A percentile compares a stretch with the other conserved stretches of the same genome.
Conservation (phyloP, 129 eudicot genomes). For the Chrysanthemum lavandulifolium region DNA sequence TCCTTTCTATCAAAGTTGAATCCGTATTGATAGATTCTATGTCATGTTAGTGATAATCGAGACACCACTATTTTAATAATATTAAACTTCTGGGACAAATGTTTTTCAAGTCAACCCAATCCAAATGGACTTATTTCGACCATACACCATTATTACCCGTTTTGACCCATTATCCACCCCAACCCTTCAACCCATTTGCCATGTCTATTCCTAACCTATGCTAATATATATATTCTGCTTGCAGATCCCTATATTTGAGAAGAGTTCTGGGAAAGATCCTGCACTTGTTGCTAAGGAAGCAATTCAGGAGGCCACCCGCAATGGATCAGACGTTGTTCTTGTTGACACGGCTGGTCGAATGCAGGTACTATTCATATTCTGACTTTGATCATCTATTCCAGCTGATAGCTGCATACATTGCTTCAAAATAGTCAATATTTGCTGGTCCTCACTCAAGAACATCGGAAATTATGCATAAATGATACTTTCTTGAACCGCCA, state of each 20-base stretch:
- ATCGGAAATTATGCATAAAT: background rate
- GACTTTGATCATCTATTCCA: background rate
- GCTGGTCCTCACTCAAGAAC: background rate
- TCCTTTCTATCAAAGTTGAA: too few species aligned
- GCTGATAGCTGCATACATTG: background rate
- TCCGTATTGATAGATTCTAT: too few species aligned
- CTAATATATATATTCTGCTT: background rate
- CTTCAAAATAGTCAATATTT: background rate
- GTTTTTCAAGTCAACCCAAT: too few species aligned
- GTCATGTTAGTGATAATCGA: too few species aligned
- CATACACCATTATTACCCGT: too few species aligned
- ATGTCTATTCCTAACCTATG: background rate
- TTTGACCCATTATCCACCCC: too few species aligned
- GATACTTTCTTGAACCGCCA: background rate
- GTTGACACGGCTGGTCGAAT: conserved; percentile 99
- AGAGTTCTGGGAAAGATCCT: conserved; percentile 94
- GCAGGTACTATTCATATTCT: conserved; percentile 56
- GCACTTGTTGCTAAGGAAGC: conserved; percentile 98
- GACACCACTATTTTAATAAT: too few species aligned
- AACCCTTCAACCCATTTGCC: too few species aligned
- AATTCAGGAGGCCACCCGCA: conserved; percentile 81
- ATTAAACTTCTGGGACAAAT: too few species aligned
- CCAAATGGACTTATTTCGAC: too few species aligned
- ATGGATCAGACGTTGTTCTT: conserved; percentile 93
- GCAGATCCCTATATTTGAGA: conserved; percentile 95